Conservation (phyloP, 495 filamentous ascomycete species). For the Symbiotaphrina buchneri region DNA sequence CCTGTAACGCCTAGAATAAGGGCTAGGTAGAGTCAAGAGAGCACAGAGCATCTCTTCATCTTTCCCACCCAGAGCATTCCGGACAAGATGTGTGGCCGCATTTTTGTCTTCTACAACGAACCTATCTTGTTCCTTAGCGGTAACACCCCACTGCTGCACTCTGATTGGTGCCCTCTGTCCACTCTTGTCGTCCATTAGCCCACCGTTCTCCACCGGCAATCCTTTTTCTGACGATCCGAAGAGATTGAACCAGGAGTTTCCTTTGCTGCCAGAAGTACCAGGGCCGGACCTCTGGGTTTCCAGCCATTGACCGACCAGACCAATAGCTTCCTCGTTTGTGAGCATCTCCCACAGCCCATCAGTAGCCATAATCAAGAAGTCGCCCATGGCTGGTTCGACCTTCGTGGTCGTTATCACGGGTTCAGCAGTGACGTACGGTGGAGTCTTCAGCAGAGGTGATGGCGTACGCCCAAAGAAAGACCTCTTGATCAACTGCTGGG, state of each 20-base stretch:
- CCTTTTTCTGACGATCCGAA: constrained; percentile 25
- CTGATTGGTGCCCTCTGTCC: constrained; percentile 54
- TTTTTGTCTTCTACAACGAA: constrained; percentile 95
- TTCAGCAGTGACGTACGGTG: constrained; percentile 95
- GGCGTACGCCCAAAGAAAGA: constrained; percentile 70
- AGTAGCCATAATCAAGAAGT: constrained; percentile 91
- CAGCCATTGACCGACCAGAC: constrained; percentile 90
- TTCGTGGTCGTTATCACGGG: constrained; percentile 89
- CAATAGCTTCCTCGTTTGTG: constrained; percentile 94
- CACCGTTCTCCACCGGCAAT: constrained; percentile 33
- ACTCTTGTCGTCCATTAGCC: constrained; percentile 8
- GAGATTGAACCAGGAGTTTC: constrained; percentile 28
- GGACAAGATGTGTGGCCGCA: constrained; percentile 81
- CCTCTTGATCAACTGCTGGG: constrained; percentile 54
- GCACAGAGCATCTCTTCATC: constrained; percentile 90
- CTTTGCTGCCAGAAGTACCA: constrained; percentile 13
- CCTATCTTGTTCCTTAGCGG: constrained; percentile 39
- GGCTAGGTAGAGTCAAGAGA: constrained; percentile 73
- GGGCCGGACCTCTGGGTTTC: constrained; percentile 28
- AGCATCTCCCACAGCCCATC: constrained; percentile 99
- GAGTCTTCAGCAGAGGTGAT: constrained; percentile 54
- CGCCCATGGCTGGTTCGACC: constrained; percentile 71
- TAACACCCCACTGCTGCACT: constrained; percentile 63
- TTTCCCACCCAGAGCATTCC: constrained; percentile 87
- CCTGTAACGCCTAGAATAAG: constrained; percentile 79